A percentile compares a stretch with the other conserved stretches of the same genome.
These are phyloP conservation scores for Nothopassalora personata DNA, from an alignment of 2,329 filamentous ascomycete species.

Conservation along the genomic window DNA sequence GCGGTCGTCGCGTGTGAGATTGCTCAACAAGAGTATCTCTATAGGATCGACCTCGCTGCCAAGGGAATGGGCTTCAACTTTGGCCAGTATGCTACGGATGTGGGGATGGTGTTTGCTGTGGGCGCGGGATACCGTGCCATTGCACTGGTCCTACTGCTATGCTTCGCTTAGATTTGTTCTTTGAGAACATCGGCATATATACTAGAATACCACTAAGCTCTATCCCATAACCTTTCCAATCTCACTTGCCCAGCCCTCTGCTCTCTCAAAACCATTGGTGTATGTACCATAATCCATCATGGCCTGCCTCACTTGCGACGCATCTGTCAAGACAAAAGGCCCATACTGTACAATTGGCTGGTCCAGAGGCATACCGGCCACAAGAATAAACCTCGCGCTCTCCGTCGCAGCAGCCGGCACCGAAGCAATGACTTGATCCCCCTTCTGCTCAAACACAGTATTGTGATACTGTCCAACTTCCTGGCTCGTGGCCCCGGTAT, in stretches of 20 bases:
- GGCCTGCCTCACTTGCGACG: constrained; percentile 70
- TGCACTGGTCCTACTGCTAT: constrained; percentile 5
- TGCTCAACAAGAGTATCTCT: constrained; percentile 47
- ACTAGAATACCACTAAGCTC: too few relatives aligned
- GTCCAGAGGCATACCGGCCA: constrained; percentile 74
- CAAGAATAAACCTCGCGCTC: constrained; percentile 58
- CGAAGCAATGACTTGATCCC: constrained; percentile 67
- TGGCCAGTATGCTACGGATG: constrained; percentile 42
- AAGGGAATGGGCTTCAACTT: constrained; percentile 44
- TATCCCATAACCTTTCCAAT: constrained; percentile 70
- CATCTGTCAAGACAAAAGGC: constrained; percentile 70
- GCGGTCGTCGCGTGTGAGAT: constrained; percentile 52
- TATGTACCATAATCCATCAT: constrained; percentile 68
- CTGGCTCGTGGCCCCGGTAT: constrained; percentile 47
- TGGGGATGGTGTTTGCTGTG: constrained; percentile 26
- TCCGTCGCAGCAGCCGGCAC: constrained; percentile 62
- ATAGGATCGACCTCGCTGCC: constrained; percentile 46
- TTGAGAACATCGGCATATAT: too few relatives aligned
- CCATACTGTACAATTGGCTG: constrained; percentile 76
- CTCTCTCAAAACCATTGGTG: constrained; percentile 74
- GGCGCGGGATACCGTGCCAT: constrained; percentile 26
- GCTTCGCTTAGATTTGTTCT: too few relatives aligned
- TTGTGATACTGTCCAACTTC: constrained; percentile 71
- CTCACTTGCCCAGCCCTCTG: constrained; percentile 73
- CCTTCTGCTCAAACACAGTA: constrained; percentile 76